A percentile compares a stretch with the other conserved stretches of the same genome.
Conservation (phyloP, 805 yeast species). For the Blastobotrys mokoenaii region DNA sequence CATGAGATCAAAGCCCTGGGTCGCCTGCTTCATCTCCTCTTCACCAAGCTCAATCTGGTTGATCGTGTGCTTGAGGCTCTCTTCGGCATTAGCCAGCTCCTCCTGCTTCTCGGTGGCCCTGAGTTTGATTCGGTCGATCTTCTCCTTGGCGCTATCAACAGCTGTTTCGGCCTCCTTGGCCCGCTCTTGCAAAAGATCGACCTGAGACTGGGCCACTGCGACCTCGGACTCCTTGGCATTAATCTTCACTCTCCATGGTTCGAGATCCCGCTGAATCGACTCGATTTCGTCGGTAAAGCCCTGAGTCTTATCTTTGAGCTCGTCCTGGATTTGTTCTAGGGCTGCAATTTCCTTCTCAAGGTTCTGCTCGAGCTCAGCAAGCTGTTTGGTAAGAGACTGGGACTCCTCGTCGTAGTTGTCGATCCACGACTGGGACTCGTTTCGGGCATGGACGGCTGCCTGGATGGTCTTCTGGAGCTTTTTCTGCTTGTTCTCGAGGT, state of each 20-base stretch:
- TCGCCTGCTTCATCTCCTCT: constrained; percentile 44
- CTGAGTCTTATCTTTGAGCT: constrained; percentile 67
- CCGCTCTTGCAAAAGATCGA: constrained; percentile 49
- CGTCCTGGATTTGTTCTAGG: constrained; percentile 56
- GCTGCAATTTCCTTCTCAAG: constrained; percentile 45
- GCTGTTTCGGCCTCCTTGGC: constrained; percentile 37
- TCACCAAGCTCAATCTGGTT: constrained; percentile 54
- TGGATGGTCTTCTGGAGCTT: constrained; percentile 50
- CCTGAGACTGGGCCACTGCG: constrained; percentile 54
- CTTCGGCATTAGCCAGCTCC: constrained; percentile 37
- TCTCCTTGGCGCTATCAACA: constrained; percentile 35
- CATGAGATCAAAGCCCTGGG: constrained; percentile 42
- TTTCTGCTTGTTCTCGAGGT: constrained; percentile 46
- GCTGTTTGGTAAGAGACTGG: constrained; percentile 36
- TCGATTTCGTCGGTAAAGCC: constrained; percentile 59
- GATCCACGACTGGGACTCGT: constrained; percentile 40
- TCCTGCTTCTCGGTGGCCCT: constrained; percentile 44
- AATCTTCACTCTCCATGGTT: constrained; percentile 74
- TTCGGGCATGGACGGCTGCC: constrained; percentile 37
- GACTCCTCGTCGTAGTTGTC: constrained; percentile 39
- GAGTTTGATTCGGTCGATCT: constrained; percentile 38
- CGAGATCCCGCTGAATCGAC: constrained; percentile 51
- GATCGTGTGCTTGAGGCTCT: constrained; percentile 40
- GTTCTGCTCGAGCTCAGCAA: constrained; percentile 36
- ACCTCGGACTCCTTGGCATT: constrained; percentile 56